Conservation (phyloP, 2,329 filamentous ascomycete genomes). For the Monilinia fructicola region DNA sequence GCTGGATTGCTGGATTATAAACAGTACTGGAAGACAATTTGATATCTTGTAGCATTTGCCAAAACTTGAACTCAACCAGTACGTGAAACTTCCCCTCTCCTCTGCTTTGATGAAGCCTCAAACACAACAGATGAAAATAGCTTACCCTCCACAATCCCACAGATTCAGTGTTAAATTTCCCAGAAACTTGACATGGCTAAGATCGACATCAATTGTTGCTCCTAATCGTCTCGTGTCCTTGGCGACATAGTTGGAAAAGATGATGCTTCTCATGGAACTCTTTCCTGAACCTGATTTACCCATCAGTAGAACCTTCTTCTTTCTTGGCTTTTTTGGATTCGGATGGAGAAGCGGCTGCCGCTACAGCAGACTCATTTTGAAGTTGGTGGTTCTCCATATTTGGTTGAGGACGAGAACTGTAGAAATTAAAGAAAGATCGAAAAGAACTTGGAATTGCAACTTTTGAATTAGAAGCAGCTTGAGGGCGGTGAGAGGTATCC, state of each 20-base stretch:
- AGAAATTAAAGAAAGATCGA: background rate
- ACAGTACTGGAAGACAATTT: background rate
- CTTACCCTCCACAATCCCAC: conserved; percentile 93
- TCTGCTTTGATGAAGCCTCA: conserved; percentile 5
- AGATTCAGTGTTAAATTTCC: conserved; percentile 95
- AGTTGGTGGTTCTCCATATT: conserved; percentile 22
- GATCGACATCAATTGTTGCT: conserved; percentile 96
- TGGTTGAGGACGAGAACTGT: conserved; percentile 8
- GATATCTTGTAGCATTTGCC: background rate
- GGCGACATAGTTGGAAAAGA: conserved; percentile 98
- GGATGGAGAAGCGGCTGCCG: conserved; percentile 17
- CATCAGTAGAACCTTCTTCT: conserved; percentile 86
- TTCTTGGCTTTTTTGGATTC: conserved; percentile 60
- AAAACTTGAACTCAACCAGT: background rate
- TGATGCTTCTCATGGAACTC: conserved; percentile 97
- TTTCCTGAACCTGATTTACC: conserved; percentile 97
- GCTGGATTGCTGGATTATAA: background rate
- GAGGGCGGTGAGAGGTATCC: conserved; percentile 14
- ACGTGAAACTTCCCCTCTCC: conserved; percentile 1
- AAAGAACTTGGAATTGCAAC: conserved; percentile 3
- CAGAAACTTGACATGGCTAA: conserved; percentile 98
- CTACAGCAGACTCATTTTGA: conserved; percentile 13
- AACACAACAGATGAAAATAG: conserved; percentile 23
- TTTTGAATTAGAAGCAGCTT: conserved; percentile 13
- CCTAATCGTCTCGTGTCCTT: conserved; percentile 90